A percentile compares a stretch with the other conserved stretches of the same genome.
Conservation (phyloP, 2,329 filamentous ascomycete genomes). For the Remersonia thermophila region DNA sequence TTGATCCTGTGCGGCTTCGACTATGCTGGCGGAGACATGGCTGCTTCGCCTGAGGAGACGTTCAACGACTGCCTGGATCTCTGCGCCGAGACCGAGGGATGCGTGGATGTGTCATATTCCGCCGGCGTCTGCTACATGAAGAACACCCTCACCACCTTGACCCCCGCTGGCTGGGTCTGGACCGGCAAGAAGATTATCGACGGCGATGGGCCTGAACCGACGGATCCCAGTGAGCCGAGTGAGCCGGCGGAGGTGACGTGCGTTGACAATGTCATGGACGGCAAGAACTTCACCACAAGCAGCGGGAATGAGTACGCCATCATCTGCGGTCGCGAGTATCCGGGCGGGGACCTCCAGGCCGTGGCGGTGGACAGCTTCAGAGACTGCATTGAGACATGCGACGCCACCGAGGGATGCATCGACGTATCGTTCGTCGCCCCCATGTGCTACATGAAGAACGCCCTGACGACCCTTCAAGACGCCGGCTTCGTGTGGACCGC, state of each 20-base stretch:
- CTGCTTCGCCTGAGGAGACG: not conserved
- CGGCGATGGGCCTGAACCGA: too few species aligned
- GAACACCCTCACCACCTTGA: not conserved
- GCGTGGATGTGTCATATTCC: conserved; percentile 2
- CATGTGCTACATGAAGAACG: conserved; percentile 1
- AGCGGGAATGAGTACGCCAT: conserved; percentile 1
- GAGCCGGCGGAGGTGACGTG: not conserved
- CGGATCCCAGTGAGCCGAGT: too few species aligned
- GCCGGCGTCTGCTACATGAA: not conserved
- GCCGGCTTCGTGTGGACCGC: too few species aligned
- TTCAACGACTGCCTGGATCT: conserved; percentile 1
- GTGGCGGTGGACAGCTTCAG: not conserved
- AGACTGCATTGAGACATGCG: conserved; percentile 1
- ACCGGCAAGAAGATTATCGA: not conserved
- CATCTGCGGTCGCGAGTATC: conserved; percentile 1
- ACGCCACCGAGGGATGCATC: conserved; percentile 1
- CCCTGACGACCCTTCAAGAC: too few species aligned
- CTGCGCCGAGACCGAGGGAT: not conserved
- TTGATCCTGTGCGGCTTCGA: conserved; percentile 1
- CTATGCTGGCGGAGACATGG: not conserved
- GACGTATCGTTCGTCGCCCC: conserved; percentile 1
- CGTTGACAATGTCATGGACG: not conserved
- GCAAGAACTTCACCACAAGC: not conserved
- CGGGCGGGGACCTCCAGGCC: not conserved
- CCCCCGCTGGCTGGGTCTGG: not conserved